These are phyloP conservation scores for Eucalyptus marginata DNA, from an alignment of 345 rosid genomes.

Conservation along the genomic window DNA sequence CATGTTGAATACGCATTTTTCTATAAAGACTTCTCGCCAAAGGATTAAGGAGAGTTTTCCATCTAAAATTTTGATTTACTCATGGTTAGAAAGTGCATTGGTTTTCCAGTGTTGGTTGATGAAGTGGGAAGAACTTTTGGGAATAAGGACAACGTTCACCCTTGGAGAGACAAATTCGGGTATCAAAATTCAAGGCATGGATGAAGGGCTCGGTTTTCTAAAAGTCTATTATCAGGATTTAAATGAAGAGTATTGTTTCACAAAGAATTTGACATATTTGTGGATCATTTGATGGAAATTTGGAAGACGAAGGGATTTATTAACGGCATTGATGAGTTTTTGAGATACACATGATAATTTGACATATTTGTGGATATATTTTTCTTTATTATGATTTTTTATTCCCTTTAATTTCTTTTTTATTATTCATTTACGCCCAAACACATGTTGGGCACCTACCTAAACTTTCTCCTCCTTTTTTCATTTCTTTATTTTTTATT, in stretches of 20 bases:
- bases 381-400: neutral
- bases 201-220: neutral
- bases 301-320: neutral
- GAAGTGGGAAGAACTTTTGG: neutral
- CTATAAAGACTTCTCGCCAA: too few relatives aligned
- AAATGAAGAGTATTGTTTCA: neutral
- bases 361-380: neutral
- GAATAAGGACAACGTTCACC: neutral
- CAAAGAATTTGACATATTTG: neutral
- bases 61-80: too few relatives aligned
- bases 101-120: neutral
- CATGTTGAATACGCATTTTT: neutral
- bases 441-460: neutral
- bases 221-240: neutral
- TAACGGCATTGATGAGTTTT: too few relatives aligned
- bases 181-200: neutral
- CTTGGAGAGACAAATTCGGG: neutral
- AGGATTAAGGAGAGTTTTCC: too few relatives aligned
- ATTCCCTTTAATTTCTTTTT: neutral
- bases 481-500: neutral
- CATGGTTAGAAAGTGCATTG: too few relatives aligned
- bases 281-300: neutral
- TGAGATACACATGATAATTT: neutral
- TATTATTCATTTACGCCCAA: neutral
- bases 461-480: neutral